Evolutionary conservation across 306 rosid genomes (phyloP).

Genomic region (Vigna unguiculata): DNA sequence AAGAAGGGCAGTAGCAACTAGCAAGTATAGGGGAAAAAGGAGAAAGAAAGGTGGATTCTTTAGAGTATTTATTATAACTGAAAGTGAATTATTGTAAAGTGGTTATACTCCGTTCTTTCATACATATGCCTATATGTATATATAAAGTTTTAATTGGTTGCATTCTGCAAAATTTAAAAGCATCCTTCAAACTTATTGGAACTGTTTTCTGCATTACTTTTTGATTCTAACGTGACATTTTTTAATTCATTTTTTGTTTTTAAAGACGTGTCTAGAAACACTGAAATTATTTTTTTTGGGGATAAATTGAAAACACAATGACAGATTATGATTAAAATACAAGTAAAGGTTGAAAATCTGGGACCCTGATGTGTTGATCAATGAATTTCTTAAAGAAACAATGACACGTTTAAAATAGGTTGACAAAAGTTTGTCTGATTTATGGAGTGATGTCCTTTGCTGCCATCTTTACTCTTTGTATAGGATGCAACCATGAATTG

Average conservation of each 20-base stretch:
- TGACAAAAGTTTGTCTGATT: neutral
- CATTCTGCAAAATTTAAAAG: constrained; percentile 3
- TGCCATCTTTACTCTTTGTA: neutral
- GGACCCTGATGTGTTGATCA: neutral
- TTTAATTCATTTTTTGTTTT: too few relatives aligned
- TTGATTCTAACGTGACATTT: too few relatives aligned
- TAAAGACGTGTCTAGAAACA: too few relatives aligned
- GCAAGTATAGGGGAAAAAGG: constrained; percentile 2
- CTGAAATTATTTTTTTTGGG: too few relatives aligned
- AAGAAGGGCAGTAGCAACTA: constrained; percentile 34
- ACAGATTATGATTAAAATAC: too few relatives aligned
- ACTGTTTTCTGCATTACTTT: too few relatives aligned
- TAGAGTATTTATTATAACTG: constrained; percentile 36
- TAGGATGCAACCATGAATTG: neutral
- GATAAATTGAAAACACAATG: too few relatives aligned
- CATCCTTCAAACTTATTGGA: neutral
- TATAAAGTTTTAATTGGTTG: neutral
- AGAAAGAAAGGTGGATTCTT: neutral
- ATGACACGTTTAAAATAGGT: neutral
- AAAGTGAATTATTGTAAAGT: constrained; percentile 47
- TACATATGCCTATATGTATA: neutral
- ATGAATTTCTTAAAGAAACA: neutral
- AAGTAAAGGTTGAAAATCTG: too few relatives aligned
- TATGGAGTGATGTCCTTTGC: neutral
- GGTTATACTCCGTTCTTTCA: constrained; percentile 21